Percentiles rank a stretch among this genome's conserved stretches.
phyloP scores from a whole-genome alignment of 2,329 filamentous ascomycete genomes.

The Hypoxylon sp. region DNA sequence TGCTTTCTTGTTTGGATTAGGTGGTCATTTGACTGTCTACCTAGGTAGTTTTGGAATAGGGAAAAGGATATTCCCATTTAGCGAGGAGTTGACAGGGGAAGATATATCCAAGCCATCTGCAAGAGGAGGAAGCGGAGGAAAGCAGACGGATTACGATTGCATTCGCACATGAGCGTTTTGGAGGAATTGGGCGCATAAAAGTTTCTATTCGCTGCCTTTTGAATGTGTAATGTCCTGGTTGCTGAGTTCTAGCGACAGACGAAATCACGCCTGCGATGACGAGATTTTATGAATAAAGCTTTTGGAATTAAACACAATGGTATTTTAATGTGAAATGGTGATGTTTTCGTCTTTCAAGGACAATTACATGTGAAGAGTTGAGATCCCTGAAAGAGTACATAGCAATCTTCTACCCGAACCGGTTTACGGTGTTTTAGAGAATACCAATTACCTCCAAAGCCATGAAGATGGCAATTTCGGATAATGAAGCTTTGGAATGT shows the following conservation, averaged over 20 bases:
- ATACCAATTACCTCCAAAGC: too few species aligned
- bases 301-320: not conserved
- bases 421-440: too few species aligned
- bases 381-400: not conserved
- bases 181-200: constrained; percentile 13
- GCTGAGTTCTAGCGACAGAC: constrained; percentile 22
- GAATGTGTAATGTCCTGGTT: constrained; percentile 20
- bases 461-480: too few species aligned
- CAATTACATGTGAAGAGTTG: not conserved
- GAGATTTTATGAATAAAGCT: constrained; percentile 33
- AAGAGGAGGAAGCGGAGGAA: not conserved
- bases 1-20: constrained; percentile 34
- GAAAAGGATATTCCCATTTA: constrained; percentile 17
- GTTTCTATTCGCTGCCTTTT: constrained; percentile 21
- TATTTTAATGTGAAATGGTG: not conserved
- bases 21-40: constrained; percentile 17
- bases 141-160: constrained; percentile 12
- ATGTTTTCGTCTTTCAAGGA: not conserved
- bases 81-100: constrained; percentile 13
- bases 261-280: constrained; percentile 41
- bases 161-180: constrained; percentile 19
- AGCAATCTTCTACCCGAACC: not conserved
- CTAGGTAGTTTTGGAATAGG: constrained; percentile 2
- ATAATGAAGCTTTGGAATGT: too few species aligned
- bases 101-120: constrained; percentile 22